Base-by-base conservation (phyloP, 208 protist genomes). In the Jaenimonas drosophilae region DNA sequence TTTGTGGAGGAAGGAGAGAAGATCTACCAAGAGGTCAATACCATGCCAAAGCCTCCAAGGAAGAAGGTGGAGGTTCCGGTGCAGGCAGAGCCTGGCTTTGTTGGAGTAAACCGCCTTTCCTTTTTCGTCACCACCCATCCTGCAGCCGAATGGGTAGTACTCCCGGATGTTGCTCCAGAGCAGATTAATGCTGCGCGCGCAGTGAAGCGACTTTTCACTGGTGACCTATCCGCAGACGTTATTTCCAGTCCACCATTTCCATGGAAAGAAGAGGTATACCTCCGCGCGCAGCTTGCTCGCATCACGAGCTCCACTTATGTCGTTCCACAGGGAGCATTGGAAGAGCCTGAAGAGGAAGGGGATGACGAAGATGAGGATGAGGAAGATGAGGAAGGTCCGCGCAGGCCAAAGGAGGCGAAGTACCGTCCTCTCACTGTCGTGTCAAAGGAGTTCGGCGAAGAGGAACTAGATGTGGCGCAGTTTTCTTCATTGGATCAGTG, bases 241-340 rank as follows among this genome's bases (percentile, higher is more conserved):
- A 54, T 80, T 3, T 62, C 61, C 33, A 94, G 80, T 48, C 90
- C 92, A 5, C 66, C 80, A 2, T 98, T 98, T 55, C 82, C 88
- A 26, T 96, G 95, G 67, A 82, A 59, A 7, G 93, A 98, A 63
- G 63, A 73, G 0, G 64, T 88, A 36, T 91, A 88, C 54, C 69
- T 98, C 36, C 85, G 95, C 33, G 95, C 94, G 6, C 91, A 97
- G 57, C 83, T 98, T 29, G 70, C 90, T 21, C 88, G 95, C 57
- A 97, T 98, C 50, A 64, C 79, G 20, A 87, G 80, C 49, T 56
- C 69, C 29, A 96, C 93, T 16, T 80, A 70, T 40, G 78, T 98
- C 40, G 65, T 75, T 20, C 95, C 95, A 6, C 39, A 71, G n/a
- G 86, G 88, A 0, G 88, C 86, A 6, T 58, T 94, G 21, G 85